Evolutionary conservation across 1,284 basidiomycete genomes (phyloP).

Genomic region (Boletus semigastroideus): DNA sequence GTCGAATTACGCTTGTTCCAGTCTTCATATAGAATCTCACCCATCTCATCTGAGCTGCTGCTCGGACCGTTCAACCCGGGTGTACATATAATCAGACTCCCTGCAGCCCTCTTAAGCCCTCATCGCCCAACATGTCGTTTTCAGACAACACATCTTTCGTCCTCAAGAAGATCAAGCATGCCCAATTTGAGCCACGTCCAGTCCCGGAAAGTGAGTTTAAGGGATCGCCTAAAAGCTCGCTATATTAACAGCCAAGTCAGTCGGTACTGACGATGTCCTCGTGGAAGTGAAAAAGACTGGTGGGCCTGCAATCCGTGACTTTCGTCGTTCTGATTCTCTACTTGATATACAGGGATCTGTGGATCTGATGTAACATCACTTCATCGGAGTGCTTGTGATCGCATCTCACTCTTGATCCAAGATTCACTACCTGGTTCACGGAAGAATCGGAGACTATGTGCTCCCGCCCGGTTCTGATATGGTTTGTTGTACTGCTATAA

Average conservation of each 20-base stretch:
- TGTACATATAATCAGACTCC: background rate
- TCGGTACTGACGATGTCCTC: constrained; percentile 78
- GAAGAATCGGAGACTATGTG: constrained; percentile 78
- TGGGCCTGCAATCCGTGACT: constrained; percentile 32
- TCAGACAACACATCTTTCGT: constrained; percentile 78
- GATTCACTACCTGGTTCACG: constrained; percentile 77
- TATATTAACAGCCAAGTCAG: constrained; percentile 35
- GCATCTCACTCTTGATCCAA: constrained; percentile 28
- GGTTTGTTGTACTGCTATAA: constrained; percentile 40
- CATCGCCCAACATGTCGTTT: constrained; percentile 43
- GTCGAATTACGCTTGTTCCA: no score
- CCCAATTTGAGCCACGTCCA: constrained; percentile 73
- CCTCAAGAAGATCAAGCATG: constrained; percentile 69
- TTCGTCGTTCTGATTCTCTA: constrained; percentile 8
- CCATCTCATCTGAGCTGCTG: background rate
- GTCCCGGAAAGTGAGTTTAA: constrained; percentile 66
- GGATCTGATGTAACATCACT: constrained; percentile 73
- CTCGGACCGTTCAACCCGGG: background rate
- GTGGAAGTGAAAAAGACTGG: constrained; percentile 92
- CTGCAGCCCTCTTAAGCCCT: background rate
- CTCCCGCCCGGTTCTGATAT: constrained; percentile 67
- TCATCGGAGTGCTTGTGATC: background rate
- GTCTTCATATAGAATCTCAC: background rate
- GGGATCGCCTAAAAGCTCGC: background rate
- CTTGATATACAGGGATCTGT: constrained; percentile 71